Evolutionary conservation across 176 grass and related monocot species (phyloP).

Genomic region (Secale cereale): DNA sequence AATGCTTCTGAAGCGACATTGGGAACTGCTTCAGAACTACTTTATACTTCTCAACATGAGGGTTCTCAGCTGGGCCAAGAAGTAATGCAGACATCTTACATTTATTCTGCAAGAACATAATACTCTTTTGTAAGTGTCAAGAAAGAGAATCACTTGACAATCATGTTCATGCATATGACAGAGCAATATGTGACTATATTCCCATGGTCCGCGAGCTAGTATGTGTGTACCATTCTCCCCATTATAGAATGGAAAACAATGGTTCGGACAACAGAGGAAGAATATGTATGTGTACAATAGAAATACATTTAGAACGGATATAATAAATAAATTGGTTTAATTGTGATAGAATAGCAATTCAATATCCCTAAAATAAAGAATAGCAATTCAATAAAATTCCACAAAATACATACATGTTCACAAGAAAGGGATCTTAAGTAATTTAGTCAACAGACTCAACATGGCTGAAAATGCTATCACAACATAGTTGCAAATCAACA

Average conservation of each 20-base stretch:
- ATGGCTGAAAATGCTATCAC: no score
- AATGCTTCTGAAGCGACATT: conserved; percentile 51
- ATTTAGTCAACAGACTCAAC: background rate
- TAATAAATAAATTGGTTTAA: background rate
- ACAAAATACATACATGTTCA: background rate
- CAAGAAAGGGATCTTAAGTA: background rate
- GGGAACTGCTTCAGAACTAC: conserved; percentile 65
- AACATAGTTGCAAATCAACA: no score
- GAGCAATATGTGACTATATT: background rate
- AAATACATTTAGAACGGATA: background rate
- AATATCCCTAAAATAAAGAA: no score
- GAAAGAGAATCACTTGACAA: background rate
- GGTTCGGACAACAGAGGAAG: background rate
- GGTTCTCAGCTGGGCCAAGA: conserved; percentile 71
- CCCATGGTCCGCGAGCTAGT: background rate
- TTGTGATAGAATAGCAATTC: background rate
- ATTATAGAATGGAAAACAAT: background rate
- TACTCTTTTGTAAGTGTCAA: background rate
- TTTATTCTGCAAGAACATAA: conserved; percentile 42
- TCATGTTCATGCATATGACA: background rate
- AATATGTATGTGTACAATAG: background rate
- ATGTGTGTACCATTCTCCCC: background rate
- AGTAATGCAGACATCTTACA: conserved; percentile 47
- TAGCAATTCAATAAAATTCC: background rate
- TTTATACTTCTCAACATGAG: conserved; percentile 60